Percentiles rank a stretch among this genome's conserved stretches.
Conservation (phyloP, 441 rosid genomes). For the Bocquillonia castaneifolia region DNA sequence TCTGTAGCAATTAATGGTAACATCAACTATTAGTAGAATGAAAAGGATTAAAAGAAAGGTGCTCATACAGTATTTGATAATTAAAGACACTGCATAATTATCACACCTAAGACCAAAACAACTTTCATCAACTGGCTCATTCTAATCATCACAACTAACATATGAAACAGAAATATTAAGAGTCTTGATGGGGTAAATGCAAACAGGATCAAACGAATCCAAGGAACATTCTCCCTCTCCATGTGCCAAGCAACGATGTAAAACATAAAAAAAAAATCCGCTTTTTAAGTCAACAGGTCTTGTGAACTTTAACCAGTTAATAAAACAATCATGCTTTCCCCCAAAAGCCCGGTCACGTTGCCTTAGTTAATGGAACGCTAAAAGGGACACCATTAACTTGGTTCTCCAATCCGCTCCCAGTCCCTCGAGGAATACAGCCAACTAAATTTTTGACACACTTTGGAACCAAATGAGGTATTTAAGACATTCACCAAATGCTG, state of each 20-base stretch:
- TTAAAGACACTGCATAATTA: neutral
- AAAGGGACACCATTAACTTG: neutral
- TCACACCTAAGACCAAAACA: neutral
- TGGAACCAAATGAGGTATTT: too few relatives aligned
- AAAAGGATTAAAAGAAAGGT: neutral
- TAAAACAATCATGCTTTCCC: neutral
- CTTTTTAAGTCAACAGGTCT: neutral
- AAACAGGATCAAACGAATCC: neutral
- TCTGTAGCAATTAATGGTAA: slow-evolving; percentile 47
- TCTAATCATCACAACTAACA: neutral
- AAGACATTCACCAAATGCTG: neutral
- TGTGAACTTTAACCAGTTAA: neutral
- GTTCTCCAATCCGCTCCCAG: neutral
- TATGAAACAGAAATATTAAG: neutral
- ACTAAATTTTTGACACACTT: neutral
- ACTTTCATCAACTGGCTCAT: slow-evolving; percentile 3
- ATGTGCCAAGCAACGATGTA: neutral
- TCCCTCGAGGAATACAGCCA: neutral
- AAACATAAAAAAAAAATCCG: neutral
- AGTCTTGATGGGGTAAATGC: neutral
- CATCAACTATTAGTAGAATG: slow-evolving; percentile 9
- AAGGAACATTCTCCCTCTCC: neutral
- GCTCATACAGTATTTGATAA: neutral
- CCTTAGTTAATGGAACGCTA: neutral
- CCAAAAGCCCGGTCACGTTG: neutral